Evolutionary conservation across 2,329 filamentous ascomycete species (phyloP).

Genomic region (Coniochaeta prunicola): DNA sequence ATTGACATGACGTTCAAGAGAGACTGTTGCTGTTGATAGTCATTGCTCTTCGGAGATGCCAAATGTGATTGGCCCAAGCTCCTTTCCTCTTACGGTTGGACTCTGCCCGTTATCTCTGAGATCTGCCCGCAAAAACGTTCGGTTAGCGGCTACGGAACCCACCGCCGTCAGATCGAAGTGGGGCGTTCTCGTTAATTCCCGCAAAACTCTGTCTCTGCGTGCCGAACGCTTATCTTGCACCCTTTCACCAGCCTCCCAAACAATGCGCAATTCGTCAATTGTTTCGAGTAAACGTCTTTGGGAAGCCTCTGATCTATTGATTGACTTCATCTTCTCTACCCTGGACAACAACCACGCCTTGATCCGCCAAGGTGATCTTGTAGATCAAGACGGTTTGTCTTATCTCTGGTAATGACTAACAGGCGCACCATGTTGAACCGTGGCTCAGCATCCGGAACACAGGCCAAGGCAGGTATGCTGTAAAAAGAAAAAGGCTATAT

Average conservation of each 20-base stretch:
- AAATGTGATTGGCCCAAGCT: constrained; percentile 8
- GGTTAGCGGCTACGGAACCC: not conserved
- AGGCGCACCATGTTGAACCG: too few species aligned
- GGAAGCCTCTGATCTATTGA: not conserved
- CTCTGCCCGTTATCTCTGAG: not conserved
- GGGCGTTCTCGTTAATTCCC: not conserved
- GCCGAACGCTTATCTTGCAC: not conserved
- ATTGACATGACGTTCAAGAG: not conserved
- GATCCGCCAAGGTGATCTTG: too few species aligned
- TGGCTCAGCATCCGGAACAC: too few species aligned
- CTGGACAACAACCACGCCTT: not conserved
- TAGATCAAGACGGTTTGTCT: not conserved
- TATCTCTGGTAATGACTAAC: not conserved
- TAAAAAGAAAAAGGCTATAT: too few species aligned
- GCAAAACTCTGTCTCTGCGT: not conserved
- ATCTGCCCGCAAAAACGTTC: not conserved
- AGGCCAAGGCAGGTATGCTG: too few species aligned
- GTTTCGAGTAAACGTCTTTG: constrained; percentile 6
- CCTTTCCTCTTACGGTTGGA: not conserved
- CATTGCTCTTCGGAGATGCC: constrained; percentile 4
- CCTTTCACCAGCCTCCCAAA: not conserved
- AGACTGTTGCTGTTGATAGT: not conserved
- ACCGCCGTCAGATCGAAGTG: not conserved
- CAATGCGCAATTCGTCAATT: constrained; percentile 7
- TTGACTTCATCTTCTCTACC: not conserved